Base-by-base conservation (phyloP, 129 eudicot genomes). In the Calendula officinalis region DNA sequence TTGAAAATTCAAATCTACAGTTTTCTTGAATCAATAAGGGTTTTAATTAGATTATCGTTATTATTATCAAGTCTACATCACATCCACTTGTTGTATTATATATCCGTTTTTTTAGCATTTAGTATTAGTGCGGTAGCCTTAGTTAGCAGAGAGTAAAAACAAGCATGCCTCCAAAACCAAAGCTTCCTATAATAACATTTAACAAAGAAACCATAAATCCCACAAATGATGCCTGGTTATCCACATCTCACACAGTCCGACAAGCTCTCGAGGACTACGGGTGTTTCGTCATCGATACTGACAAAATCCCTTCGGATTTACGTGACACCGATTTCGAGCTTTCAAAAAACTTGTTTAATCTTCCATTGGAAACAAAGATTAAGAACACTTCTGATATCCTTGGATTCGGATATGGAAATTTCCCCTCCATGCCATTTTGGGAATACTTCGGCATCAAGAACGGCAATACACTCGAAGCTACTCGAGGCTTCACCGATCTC, bases 391-490 rank as follows among this genome's bases (percentile, higher is more conserved):
- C 92, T 30, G 32, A 14, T n/a, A 69, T 75, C 42, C 75, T 78
- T 8, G 74, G 78, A 7, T 82, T 67, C 59, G 94, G 88, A 45
- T 82, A 82, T n/a, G 84, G 86, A n/a, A 72, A 64, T 10, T 69
- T 61, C 59, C 14, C 86, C 0, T 9, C 66, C 4, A 43, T 83
- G 69, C 90, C 95, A 13, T 85, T 85, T 44, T 81, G 45, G 4
- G 94, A 89, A 69, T 71, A 78, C 79, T 68, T 89, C 55, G 87
- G 85, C 8, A 78, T 82, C 35, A 80, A 80, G 42, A 15, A 62
- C 63, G 83, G 83, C 5, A 65, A 75, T 16, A 48, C 74, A 1
- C 58, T 66, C 7, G 78, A 83, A 62, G 80, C 80, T 3, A 72
- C 75, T 39, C 73, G 50, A 30, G 64, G 35, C 10, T 85, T 89